Percentiles rank a stretch among this genome's conserved stretches.
phyloP scores from a whole-genome alignment of 768 basidiomycete genomes.

The Trametes cubensis region DNA sequence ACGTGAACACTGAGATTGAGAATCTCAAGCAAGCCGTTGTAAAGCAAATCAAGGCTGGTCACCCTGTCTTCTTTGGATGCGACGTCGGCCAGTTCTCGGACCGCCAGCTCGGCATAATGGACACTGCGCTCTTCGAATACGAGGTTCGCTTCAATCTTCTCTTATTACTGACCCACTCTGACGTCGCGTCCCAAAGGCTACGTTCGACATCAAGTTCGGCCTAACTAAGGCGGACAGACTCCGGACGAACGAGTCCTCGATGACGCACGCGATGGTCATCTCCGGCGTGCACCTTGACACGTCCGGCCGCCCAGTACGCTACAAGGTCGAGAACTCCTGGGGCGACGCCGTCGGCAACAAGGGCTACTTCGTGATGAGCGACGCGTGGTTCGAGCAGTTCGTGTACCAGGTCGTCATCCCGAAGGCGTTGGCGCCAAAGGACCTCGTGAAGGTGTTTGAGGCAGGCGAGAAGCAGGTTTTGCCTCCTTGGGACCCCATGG shows the following conservation, averaged over 20 bases:
- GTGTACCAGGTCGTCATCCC: slow-evolving; percentile 95
- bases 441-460: slow-evolving; percentile 82
- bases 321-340: slow-evolving; percentile 98
- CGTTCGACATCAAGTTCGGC: slow-evolving; percentile 80
- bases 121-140: slow-evolving; percentile 78
- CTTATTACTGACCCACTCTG: not conserved
- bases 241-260: slow-evolving; percentile 78
- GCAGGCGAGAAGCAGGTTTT: slow-evolving; percentile 63
- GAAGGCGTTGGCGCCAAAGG: slow-evolving; percentile 74
- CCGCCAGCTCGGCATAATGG: slow-evolving; percentile 78
- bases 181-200: slow-evolving; percentile 47
- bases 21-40: slow-evolving; percentile 83
- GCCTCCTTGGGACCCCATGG: slow-evolving; percentile 95
- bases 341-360: slow-evolving; percentile 74
- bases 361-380: slow-evolving; percentile 92
- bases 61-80: slow-evolving; percentile 94
- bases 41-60: slow-evolving; percentile 83
- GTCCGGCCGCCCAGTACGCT: slow-evolving; percentile 76
- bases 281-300: slow-evolving; percentile 87
- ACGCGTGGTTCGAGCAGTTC: slow-evolving; percentile 91
- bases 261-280: slow-evolving; percentile 98
- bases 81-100: slow-evolving; percentile 91
- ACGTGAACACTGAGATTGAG: slow-evolving; percentile 86
- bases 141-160: slow-evolving; percentile 49
- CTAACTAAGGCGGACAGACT: slow-evolving; percentile 87